These are phyloP conservation scores for Annona cherimola DNA, from an alignment of 164 flowering plant genomes.

Conservation along the genomic window DNA sequence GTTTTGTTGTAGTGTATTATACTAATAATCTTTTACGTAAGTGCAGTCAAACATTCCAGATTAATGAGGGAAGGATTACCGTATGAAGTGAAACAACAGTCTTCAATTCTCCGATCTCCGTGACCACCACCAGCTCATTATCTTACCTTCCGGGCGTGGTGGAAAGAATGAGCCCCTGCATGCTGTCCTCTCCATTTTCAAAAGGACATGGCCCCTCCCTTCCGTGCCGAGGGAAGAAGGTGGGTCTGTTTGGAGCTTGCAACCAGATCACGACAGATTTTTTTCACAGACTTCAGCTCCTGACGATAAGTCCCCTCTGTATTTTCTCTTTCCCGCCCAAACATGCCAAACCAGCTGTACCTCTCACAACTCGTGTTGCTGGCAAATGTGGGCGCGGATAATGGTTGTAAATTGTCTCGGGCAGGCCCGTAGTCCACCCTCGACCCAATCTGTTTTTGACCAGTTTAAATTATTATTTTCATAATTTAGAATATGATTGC, in stretches of 20 bases:
- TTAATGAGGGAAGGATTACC: too few relatives aligned
- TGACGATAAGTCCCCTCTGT: not conserved
- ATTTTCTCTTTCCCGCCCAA: not conserved
- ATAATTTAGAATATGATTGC: not conserved
- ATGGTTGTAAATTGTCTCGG: not conserved
- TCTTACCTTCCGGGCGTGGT: too few relatives aligned
- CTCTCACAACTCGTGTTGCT: not conserved
- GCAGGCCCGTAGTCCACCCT: not conserved
- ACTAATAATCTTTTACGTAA: too few relatives aligned
- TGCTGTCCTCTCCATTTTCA: not conserved
- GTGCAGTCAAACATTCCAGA: too few relatives aligned
- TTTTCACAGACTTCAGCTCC: not conserved
- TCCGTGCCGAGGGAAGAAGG: not conserved
- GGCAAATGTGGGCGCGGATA: not conserved
- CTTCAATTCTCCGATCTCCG: too few relatives aligned
- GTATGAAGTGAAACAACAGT: too few relatives aligned
- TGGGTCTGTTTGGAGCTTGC: not conserved
- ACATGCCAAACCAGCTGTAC: not conserved
- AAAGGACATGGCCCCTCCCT: not conserved
- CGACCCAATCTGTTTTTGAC: not conserved
- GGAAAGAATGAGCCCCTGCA: not conserved
- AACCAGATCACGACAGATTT: not conserved
- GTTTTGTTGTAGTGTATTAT: too few relatives aligned
- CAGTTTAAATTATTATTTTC: not conserved
- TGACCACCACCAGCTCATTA: too few relatives aligned